These are phyloP conservation scores for Fusarium haematococcum DNA, from an alignment of 2,329 filamentous ascomycete genomes.

Conservation along the genomic window DNA sequence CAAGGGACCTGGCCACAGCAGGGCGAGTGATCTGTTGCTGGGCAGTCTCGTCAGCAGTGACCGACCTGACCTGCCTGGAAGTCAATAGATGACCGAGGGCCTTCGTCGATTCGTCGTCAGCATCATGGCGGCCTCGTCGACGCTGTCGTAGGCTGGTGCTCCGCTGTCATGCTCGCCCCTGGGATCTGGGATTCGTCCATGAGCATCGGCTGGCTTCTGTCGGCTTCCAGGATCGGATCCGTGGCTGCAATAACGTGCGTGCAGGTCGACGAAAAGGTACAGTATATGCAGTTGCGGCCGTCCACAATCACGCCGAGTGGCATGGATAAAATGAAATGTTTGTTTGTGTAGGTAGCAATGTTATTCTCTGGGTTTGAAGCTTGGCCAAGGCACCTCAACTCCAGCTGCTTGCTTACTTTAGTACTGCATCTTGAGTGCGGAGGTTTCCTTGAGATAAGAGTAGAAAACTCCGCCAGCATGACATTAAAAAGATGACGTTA, in stretches of 20 bases:
- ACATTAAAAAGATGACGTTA: neutral
- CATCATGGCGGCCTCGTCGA: conserved; percentile 7
- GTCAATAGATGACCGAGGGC: neutral
- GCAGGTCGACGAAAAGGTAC: conserved; percentile 2
- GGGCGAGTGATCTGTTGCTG: conserved; percentile 1
- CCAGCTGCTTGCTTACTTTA: neutral
- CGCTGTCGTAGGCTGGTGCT: conserved; percentile 10
- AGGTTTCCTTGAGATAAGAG: neutral
- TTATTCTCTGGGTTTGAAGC: neutral
- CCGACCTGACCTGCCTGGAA: conserved; percentile 1
- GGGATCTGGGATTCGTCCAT: neutral
- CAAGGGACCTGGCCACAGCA: conserved; percentile 1
- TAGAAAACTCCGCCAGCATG: neutral
- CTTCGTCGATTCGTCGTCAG: conserved; percentile 27
- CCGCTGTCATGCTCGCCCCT: conserved; percentile 16
- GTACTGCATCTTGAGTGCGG: neutral
- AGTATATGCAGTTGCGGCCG: neutral
- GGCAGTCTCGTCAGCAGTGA: neutral
- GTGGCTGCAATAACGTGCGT: conserved; percentile 6
- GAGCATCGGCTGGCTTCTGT: conserved; percentile 28
- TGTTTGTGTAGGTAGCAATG: neutral
- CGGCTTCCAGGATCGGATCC: conserved; percentile 18
- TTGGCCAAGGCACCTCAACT: neutral
- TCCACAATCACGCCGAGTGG: neutral
- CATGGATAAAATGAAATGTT: neutral